These are phyloP conservation scores for Suillus subalutaceus DNA, from an alignment of 768 basidiomycete genomes.

Conservation along the genomic window DNA sequence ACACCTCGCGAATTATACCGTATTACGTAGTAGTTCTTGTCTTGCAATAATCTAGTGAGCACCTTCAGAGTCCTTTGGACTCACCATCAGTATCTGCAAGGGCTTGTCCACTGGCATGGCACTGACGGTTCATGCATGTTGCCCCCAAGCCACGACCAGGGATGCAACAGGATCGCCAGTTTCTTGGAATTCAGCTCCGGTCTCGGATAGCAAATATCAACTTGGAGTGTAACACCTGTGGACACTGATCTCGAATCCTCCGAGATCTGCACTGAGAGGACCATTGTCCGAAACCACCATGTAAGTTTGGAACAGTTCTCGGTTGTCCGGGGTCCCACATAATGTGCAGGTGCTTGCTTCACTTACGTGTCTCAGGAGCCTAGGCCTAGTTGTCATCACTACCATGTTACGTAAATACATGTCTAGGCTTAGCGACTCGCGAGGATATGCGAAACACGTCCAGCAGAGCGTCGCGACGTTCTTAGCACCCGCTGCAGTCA, in stretches of 20 bases:
- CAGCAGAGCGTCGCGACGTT: no score
- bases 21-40: slow-evolving; percentile 57
- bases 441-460: no score
- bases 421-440: no score
- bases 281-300: not conserved
- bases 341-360: no score
- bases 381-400: no score
- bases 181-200: slow-evolving; percentile 34
- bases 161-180: slow-evolving; percentile 75
- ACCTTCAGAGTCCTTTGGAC: slow-evolving; percentile 42
- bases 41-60: slow-evolving; percentile 45
- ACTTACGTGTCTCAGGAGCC: no score
- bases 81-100: not conserved
- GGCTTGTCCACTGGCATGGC: slow-evolving; percentile 6
- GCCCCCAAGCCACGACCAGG: slow-evolving; percentile 87
- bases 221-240: slow-evolving; percentile 49
- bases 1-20: slow-evolving; percentile 81
- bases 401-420: no score
- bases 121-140: slow-evolving; percentile 77
- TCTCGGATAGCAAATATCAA: slow-evolving; percentile 35
- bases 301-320: not conserved
- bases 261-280: slow-evolving; percentile 1
- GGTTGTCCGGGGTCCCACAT: not conserved
- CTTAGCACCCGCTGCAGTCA: no score
- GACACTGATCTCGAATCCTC: slow-evolving; percentile 24